Evolutionary conservation across 73 alveolate species (phyloP).

Genomic region (Paramecium sexaurelia): DNA sequence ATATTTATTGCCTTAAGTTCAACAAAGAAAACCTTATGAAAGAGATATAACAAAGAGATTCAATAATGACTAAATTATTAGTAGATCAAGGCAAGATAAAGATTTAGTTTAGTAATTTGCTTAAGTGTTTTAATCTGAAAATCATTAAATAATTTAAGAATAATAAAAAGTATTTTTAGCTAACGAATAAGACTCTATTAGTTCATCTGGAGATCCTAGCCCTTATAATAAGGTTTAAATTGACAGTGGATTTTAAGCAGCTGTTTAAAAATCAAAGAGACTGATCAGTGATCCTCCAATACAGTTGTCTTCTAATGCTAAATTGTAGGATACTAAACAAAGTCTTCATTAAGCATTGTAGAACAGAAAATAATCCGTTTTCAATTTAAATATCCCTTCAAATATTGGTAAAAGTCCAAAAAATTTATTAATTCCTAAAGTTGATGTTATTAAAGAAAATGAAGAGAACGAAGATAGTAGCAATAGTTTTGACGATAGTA

Average conservation of each 20-base stretch:
- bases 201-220: background rate
- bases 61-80: background rate
- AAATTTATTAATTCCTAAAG: background rate
- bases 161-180: background rate
- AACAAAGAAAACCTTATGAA: background rate
- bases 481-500: background rate
- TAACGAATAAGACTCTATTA: background rate
- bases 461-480: background rate
- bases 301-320: background rate
- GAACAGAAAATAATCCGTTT: background rate
- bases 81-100: background rate
- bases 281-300: background rate
- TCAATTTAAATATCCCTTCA: background rate
- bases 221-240: background rate
- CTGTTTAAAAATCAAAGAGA: background rate
- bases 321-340: background rate
- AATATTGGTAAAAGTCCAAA: background rate
- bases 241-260: slow-evolving; percentile 21
- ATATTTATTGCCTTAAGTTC: background rate
- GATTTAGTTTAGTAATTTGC: background rate
- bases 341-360: background rate
- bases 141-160: background rate
- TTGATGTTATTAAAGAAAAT: background rate
- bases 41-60: background rate
- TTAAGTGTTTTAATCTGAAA: background rate